phyloP scores from a whole-genome alignment of 1,284 basidiomycete genomes.

The Ganoderma meredithae region DNA sequence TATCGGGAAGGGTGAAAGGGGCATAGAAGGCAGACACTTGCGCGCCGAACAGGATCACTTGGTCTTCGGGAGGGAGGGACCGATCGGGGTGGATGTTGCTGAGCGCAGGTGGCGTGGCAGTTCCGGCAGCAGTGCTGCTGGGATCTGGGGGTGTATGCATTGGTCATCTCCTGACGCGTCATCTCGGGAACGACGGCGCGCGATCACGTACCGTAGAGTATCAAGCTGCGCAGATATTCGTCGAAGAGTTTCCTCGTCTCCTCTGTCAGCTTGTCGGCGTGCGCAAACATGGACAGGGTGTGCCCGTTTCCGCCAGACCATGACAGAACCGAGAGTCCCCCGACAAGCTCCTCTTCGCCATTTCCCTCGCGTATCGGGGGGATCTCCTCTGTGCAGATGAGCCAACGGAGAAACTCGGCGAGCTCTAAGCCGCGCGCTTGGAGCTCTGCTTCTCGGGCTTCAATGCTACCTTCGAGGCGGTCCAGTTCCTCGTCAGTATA shows the following conservation, averaged over 20 bases:
- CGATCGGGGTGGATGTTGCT: conserved; percentile 10
- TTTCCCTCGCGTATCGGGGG: conserved; percentile 25
- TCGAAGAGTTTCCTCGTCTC: conserved; percentile 32
- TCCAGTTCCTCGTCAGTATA: conserved; percentile 36
- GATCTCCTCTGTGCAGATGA: conserved; percentile 36
- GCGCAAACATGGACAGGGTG: conserved; percentile 35
- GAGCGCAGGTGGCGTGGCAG: conserved; percentile 8
- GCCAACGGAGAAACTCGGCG: conserved; percentile 39
- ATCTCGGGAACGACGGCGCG: not conserved
- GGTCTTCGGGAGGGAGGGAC: conserved; percentile 15
- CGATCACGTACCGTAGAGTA: conserved; percentile 34
- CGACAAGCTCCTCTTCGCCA: conserved; percentile 18
- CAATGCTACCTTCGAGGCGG: conserved; percentile 7
- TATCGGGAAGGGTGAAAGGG: conserved; percentile 19
- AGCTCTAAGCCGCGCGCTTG: conserved; percentile 36
- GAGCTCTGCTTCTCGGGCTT: conserved; percentile 26
- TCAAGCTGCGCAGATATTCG: conserved; percentile 34
- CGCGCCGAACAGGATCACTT: conserved; percentile 15
- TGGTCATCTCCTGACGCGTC: not conserved
- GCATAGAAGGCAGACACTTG: conserved; percentile 28
- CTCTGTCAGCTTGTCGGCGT: conserved; percentile 29
- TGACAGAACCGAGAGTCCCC: conserved; percentile 39
- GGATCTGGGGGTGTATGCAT: conserved; percentile 4
- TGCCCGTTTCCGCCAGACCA: conserved; percentile 39
- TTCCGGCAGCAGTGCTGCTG: conserved; percentile 16